phyloP scores from a whole-genome alignment of 1,139 yeast species.

The Suhomyces kunorum region DNA sequence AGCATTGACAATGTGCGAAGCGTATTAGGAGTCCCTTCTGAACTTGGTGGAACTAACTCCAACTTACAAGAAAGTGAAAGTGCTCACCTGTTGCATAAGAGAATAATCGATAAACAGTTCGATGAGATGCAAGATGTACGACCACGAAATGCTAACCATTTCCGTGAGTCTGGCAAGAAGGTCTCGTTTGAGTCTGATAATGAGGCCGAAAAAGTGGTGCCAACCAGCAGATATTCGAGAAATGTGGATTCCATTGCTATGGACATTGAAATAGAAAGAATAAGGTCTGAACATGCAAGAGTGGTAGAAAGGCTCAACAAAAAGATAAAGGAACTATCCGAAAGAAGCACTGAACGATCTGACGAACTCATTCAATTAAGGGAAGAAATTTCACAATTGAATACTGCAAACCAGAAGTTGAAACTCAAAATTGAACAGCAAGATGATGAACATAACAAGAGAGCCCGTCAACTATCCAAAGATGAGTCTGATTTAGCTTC shows the following conservation, averaged over 20 bases:
- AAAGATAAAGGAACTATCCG: not conserved
- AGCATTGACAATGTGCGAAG: conserved; percentile 13
- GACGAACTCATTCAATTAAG: not conserved
- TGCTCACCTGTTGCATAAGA: not conserved
- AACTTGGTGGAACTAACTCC: too few species aligned
- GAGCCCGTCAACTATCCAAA: not conserved
- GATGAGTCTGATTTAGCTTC: conserved; percentile 2
- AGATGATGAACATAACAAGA: not conserved
- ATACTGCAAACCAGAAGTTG: not conserved
- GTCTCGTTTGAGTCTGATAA: not conserved
- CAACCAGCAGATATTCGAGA: not conserved
- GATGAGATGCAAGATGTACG: not conserved
- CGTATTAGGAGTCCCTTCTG: too few species aligned
- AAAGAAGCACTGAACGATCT: not conserved
- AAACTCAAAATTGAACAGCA: not conserved
- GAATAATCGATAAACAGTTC: not conserved
- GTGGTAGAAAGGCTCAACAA: not conserved
- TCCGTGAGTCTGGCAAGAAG: not conserved
- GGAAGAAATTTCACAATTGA: not conserved
- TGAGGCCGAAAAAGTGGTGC: not conserved
- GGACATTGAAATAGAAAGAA: not conserved
- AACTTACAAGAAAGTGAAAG: not conserved
- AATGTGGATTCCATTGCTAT: not conserved
- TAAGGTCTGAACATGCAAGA: not conserved
- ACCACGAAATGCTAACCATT: not conserved